Percentiles rank a stretch among this genome's conserved stretches.
Conservation (phyloP, 2,329 filamentous ascomycete species). For the Graphium sp. region DNA sequence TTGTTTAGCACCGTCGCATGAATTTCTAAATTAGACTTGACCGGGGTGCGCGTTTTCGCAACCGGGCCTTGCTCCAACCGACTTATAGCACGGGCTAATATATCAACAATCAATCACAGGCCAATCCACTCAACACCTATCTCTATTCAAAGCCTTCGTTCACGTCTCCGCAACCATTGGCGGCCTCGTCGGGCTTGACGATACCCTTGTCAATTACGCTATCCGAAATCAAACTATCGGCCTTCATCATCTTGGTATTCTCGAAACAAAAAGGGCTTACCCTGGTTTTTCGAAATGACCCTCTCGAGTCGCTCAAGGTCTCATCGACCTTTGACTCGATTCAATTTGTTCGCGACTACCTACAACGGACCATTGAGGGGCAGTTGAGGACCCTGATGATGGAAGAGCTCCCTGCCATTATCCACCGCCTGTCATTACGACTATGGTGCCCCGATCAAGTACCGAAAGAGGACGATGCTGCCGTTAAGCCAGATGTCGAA, state of each 20-base stretch:
- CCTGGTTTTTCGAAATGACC: slow-evolving; percentile 94
- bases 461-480: slow-evolving; percentile 41
- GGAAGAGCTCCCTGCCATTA: slow-evolving; percentile 93
- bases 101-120: slow-evolving; percentile 31
- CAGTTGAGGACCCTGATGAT: slow-evolving; percentile 90
- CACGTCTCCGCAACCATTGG: slow-evolving; percentile 81
- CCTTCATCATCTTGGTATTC: slow-evolving; percentile 95
- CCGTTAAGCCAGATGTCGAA: slow-evolving; percentile 29
- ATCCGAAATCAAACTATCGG: slow-evolving; percentile 87
- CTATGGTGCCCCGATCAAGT: slow-evolving; percentile 82
- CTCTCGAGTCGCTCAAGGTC: slow-evolving; percentile 92
- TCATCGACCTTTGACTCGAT: slow-evolving; percentile 99
- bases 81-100: slow-evolving; percentile 26
- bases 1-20: slow-evolving; percentile 12
- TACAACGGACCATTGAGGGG: slow-evolving; percentile 89
- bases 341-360: slow-evolving; percentile 90
- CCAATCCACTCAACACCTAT: slow-evolving; percentile 93
- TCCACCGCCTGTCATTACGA: slow-evolving; percentile 77
- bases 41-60: slow-evolving; percentile 15
- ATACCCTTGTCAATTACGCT: slow-evolving; percentile 96
- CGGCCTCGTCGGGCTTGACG: slow-evolving; percentile 79
- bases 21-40: slow-evolving; percentile 13
- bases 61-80: slow-evolving; percentile 1
- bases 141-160: slow-evolving; percentile 82
- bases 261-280: slow-evolving; percentile 95